phyloP scores from a whole-genome alignment of 768 basidiomycete species.

The Coprinellus micaceus region DNA sequence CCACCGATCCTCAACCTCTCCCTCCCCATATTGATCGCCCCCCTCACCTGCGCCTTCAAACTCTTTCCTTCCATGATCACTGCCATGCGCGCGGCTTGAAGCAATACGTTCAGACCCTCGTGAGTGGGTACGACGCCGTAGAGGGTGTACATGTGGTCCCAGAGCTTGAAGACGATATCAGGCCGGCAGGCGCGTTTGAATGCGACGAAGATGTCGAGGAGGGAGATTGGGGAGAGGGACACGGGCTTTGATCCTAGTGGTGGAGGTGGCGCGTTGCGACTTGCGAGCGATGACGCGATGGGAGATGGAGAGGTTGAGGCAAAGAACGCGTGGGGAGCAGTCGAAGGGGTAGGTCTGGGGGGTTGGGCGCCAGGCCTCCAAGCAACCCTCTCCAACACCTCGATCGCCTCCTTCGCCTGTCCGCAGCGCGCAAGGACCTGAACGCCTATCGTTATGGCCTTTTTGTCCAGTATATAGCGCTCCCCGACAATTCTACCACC shows the following conservation, averaged over 20 bases:
- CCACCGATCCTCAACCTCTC: background rate
- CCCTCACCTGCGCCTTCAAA: background rate
- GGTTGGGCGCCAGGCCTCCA: background rate
- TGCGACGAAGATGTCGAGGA: constrained; percentile 24
- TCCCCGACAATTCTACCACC: constrained; percentile 3
- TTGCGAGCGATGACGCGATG: too few species aligned
- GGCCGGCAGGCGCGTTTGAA: constrained; percentile 54
- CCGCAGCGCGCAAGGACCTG: constrained; percentile 43
- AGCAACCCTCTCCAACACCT: constrained; percentile 42
- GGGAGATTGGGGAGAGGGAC: constrained; percentile 14
- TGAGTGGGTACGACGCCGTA: constrained; percentile 57
- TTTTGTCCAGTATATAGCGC: constrained; percentile 38
- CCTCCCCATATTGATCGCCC: background rate
- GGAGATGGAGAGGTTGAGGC: too few species aligned
- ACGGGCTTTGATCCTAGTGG: constrained; percentile 7
- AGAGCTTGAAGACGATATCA: constrained; percentile 60
- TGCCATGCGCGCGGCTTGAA: constrained; percentile 57
- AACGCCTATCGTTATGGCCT: constrained; percentile 48
- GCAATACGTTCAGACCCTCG: constrained; percentile 53
- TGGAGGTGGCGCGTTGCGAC: constrained; percentile 6
- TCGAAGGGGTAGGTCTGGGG: too few species aligned
- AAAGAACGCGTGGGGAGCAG: too few species aligned
- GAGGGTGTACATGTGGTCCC: constrained; percentile 59
- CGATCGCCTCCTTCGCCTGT: constrained; percentile 46
- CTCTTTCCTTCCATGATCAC: constrained; percentile 42